Evolutionary conservation across 1,284 basidiomycete species (phyloP), one percentile per base, ranked within the genome.

Genomic region (Pseudozyma flocculosa): DNA sequence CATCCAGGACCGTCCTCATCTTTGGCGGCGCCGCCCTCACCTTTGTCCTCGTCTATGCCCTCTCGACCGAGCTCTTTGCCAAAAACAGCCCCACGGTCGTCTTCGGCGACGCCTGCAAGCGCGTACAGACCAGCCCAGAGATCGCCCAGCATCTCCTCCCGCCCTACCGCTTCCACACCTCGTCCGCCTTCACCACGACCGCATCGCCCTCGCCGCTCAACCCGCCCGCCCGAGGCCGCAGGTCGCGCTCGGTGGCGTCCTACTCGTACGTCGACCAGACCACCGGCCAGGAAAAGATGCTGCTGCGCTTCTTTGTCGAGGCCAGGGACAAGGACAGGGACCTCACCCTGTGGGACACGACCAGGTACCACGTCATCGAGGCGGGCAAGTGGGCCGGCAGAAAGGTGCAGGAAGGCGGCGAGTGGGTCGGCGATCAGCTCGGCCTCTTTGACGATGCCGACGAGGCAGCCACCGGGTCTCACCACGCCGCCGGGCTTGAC

Each of bases 21-120:
- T 71, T 92, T 5, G 79, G 91, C 41, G 21, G 88, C 86, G 29
- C 82, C 90, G 30, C 90, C 10, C 39, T 74, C 30, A 72, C 70
- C 0, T 52, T 67, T 43, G 61, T 89, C 40, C 85, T 86, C 10
- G 82, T 93, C 43, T 91, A 93, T 68, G 87, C 89, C 13, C 83
- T 93, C 32, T 87, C 87, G 13, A 88, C 89, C 21, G 91, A 94
- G 79, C 82, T 95, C 7, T 93, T 94, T 79, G 92, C 91, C 15
- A 87, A 85, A 74, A 96, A 95, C 79, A 93, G 90, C 26, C 90
- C 92, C 1, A 91, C 90, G 1, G 90, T 92, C 26, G 81, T 95
- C 45, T 92, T 92, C 75, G 85, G 85, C 38, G 85, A 91, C 62
- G 89, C 90, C 14, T 92, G 91, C 76, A 87, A 92, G 57, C 84